These are phyloP conservation scores for Leccinum variicolor DNA, from an alignment of 768 basidiomycete species.

Conservation along the genomic window DNA sequence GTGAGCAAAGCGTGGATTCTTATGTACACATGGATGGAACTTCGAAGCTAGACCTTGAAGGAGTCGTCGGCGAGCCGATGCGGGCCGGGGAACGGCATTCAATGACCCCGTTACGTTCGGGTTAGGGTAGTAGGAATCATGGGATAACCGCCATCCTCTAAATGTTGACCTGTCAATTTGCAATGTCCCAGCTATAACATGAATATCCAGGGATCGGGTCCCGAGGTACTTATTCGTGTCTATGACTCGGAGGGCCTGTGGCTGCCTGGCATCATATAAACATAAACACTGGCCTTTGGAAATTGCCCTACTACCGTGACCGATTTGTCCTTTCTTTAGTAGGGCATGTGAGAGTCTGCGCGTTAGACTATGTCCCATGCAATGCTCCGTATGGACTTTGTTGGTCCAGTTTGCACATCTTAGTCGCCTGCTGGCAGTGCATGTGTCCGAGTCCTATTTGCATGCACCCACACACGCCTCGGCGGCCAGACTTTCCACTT, in stretches of 20 bases:
- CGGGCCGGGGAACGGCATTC: not conserved
- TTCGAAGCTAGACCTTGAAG: not conserved
- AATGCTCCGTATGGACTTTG: too few species aligned
- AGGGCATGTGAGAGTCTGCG: too few species aligned
- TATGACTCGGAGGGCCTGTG: not conserved
- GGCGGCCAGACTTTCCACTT: too few species aligned
- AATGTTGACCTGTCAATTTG: not conserved
- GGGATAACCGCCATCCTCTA: not conserved
- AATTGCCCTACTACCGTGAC: too few species aligned
- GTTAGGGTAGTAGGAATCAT: not conserved
- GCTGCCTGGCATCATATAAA: not conserved
- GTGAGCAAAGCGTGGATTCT: not conserved
- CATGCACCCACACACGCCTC: too few species aligned
- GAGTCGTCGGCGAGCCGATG: conserved; percentile 7
- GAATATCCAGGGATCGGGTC: not conserved
- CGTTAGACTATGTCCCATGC: too few species aligned
- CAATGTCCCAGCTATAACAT: not conserved
- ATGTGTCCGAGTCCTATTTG: too few species aligned
- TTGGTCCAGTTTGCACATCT: too few species aligned
- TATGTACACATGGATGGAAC: not conserved
- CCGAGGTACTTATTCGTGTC: not conserved
- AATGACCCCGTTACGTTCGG: not conserved
- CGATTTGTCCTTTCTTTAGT: too few species aligned
- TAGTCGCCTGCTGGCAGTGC: too few species aligned
- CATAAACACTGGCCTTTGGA: not conserved